Conservation (phyloP, 2,329 filamentous ascomycete genomes). For the Lachnellula cervina region DNA sequence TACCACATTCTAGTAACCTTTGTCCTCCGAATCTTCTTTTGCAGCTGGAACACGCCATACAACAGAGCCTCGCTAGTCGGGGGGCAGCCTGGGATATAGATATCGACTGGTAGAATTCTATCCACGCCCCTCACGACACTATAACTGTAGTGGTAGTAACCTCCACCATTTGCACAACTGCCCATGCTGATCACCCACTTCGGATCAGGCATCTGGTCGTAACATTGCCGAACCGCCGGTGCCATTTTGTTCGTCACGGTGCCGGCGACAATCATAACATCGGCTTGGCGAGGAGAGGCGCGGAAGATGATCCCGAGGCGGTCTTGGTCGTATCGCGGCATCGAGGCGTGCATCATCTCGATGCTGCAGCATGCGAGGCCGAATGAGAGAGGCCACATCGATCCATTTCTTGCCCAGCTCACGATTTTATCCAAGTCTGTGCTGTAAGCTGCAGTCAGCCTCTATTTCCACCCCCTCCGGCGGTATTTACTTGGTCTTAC, state of each 20-base stretch:
- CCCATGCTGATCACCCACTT: conserved; percentile 83
- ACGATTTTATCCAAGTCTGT: conserved; percentile 72
- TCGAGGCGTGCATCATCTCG: conserved; percentile 90
- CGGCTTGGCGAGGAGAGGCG: conserved; percentile 79
- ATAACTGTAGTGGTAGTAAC: conserved; percentile 85
- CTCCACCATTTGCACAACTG: conserved; percentile 77
- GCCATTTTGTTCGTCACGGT: conserved; percentile 97
- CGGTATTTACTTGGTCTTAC: no score
- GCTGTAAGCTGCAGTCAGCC: conserved; percentile 36
- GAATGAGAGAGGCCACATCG: conserved; percentile 85
- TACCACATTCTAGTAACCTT: conserved; percentile 48
- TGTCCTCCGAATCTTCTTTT: conserved; percentile 55
- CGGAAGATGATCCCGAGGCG: conserved; percentile 86
- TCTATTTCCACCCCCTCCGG: no score
- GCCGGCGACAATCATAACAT: conserved; percentile 91
- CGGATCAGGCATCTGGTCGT: conserved; percentile 93
- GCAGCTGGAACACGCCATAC: conserved; percentile 66
- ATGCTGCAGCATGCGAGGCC: conserved; percentile 84
- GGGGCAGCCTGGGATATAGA: conserved; percentile 73
- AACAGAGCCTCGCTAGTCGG: conserved; percentile 58
- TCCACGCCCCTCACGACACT: conserved; percentile 71
- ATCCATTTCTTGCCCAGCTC: conserved; percentile 81
- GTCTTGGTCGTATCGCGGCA: conserved; percentile 84
- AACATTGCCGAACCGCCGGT: conserved; percentile 80
- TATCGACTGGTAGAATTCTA: conserved; percentile 71